Base-by-base conservation (phyloP, 805 yeast species). In the Pichia insulana region DNA sequence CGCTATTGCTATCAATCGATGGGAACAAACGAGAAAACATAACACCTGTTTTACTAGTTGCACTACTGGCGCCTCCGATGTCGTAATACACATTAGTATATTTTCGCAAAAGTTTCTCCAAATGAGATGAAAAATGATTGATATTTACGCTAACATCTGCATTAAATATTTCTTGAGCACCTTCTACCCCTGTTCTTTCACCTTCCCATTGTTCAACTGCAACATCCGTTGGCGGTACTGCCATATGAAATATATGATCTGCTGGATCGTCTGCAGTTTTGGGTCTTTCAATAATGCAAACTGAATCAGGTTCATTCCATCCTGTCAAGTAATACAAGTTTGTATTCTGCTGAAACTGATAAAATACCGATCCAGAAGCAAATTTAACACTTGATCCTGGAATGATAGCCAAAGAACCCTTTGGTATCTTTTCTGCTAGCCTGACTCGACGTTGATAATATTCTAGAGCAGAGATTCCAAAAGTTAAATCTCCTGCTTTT, bases 201-300 rank as follows among this genome's bases (percentile, higher is more conserved):
- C 99, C 99, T 53, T 90, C 97, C 99, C 99, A 92, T 49, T 82
- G 76, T 62, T 92, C 98, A 18, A 74, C 76, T 38, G 69, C 70
- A 6, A 77, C 73, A 56, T 89, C 83, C 57, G 83, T 82, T 13
- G 87, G 88, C 3, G 88, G 96, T 3, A 90, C 95, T 39, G 88
- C 65, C 81, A 92, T 73, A 52, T 85, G 90, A 50, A 84, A 74
- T 8, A 72, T 58, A 28, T 39, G 46, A 30, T 37, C 36, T 30
- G 76, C 68, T 39, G 77, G 74, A 20, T 71, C 74, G n/a, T 72
- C 64, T 44, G 70, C 63, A 41, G 69, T 68, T 30, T 66, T 63
- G 34, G 78, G 73, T 51, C 78, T 80, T 51, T 83, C 94, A 36
- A 86, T 61, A 9, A 81, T 59, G 48, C 76, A 74, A 47, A 80